Percentiles rank a stretch among this genome's conserved stretches.
Evolutionary conservation across 345 rosid species (phyloP).

Genomic region (Balakata baccata): DNA sequence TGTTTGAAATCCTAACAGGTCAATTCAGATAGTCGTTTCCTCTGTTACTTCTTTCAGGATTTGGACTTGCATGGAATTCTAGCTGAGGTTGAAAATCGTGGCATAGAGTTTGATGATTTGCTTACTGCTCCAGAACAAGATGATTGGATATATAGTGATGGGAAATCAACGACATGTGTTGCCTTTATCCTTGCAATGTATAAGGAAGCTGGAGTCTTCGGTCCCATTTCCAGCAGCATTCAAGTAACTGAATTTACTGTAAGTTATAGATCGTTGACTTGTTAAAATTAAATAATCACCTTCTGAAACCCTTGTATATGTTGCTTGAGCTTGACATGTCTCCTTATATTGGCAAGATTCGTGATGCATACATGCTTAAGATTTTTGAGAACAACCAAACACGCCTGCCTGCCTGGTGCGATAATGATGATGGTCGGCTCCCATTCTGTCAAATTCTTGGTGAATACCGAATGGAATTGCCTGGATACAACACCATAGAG

Average conservation of each 20-base stretch:
- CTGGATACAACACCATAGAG: conserved; percentile 64
- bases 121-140: conserved; percentile 88
- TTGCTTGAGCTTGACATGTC: not conserved
- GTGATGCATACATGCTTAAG: conserved; percentile 85
- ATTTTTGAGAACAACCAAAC: conserved; percentile 69
- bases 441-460: conserved; percentile 87
- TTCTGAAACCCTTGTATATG: not conserved
- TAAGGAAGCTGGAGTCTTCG: conserved; percentile 85
- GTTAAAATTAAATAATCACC: not conserved
- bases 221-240: conserved; percentile 57
- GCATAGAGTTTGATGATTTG: conserved; percentile 72
- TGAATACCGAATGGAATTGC: conserved; percentile 84
- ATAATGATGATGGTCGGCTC: conserved; percentile 45
- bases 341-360: conserved; percentile 49
- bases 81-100: conserved; percentile 75
- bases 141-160: conserved; percentile 96
- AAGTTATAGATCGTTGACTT: conserved; percentile 23
- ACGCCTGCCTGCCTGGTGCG: conserved; percentile 80
- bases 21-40: not conserved
- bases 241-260: conserved; percentile 98
- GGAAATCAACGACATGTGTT: conserved; percentile 91
- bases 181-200: conserved; percentile 93
- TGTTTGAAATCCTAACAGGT: not conserved
- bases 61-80: conserved; percentile 73
- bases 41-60: conserved; percentile 40